Base-by-base conservation (phyloP, 179 eudicot genomes). In the Patellifolia procumbens region DNA sequence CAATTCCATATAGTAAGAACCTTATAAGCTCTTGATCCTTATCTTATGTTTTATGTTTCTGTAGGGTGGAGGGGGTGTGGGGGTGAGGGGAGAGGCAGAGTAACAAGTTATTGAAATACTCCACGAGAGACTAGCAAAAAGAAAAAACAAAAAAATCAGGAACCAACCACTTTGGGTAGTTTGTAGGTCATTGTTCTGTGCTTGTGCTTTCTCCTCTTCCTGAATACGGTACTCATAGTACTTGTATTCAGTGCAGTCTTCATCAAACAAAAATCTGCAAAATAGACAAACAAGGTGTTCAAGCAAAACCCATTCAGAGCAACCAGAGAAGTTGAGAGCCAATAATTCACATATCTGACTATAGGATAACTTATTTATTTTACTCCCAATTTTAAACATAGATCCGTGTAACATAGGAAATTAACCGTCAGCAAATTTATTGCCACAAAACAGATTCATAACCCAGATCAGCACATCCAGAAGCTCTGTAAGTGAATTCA, bases 221-320 rank as follows among this genome's bases (percentile, higher is more conserved):
- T 74, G 73, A 82, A 93, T 89, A 67, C 83, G 93, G 73, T 84
- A 88, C 76, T 89, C 91, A 81, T 92, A 93, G 51, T 93, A 93
- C 72, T 91, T 93, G 77, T 88, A 95, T 73, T 92, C 99, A 55
- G 87, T 80, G 86, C 96, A 93, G 70, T 88, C 86, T 70, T 84
- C 83, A 75, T 95, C 99, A 81, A 88, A 95, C 68, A 95, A 80
- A 83, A 95, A 95, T 77, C 99, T 95, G 92, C 83, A 84, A 53
- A 28, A 80, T 28, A 49, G 49, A 73, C 37, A 39, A 59, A 17
- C 12, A 53, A 67, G 39, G 56, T 51, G 48, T 37, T 48, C 46
- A 53, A n/a, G 32, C 19, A 67, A 34, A 65, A 37, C 56, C 20
- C 34, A 59, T 43, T 48, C 64, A 28, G 60, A 39, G 43, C 6